These are phyloP conservation scores for Daldinia loculata DNA, from an alignment of 495 filamentous ascomycete species.

Conservation along the genomic window DNA sequence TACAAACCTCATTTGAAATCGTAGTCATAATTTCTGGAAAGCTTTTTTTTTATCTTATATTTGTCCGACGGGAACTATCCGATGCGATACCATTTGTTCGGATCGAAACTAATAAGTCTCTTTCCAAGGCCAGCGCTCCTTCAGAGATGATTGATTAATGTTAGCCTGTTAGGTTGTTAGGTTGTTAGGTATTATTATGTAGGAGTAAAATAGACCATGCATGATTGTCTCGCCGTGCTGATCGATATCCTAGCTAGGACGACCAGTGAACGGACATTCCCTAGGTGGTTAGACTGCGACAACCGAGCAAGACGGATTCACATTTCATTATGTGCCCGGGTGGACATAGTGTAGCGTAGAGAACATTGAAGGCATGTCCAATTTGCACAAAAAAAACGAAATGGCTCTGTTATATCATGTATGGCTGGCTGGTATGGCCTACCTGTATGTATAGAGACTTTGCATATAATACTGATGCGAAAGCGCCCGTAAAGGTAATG, in stretches of 20 bases:
- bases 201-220: slow-evolving; percentile 19
- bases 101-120: background rate
- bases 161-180: background rate
- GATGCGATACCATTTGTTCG: slow-evolving; percentile 20
- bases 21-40: background rate
- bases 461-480: slow-evolving; percentile 18
- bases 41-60: no score
- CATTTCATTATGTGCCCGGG: slow-evolving; percentile 12
- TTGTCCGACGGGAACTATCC: background rate
- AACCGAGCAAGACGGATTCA: slow-evolving; percentile 17
- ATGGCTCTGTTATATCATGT: background rate
- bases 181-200: background rate
- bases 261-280: slow-evolving; percentile 35
- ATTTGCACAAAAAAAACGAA: background rate
- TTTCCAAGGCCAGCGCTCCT: background rate
- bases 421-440: background rate
- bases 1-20: slow-evolving; percentile 7
- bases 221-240: slow-evolving; percentile 35
- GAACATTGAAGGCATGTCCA: background rate
- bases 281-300: slow-evolving; percentile 35
- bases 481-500: slow-evolving; percentile 9
- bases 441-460: slow-evolving; percentile 16
- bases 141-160: slow-evolving; percentile 10
- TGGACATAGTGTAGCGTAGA: slow-evolving; percentile 11
- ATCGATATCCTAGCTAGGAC: slow-evolving; percentile 39